These are phyloP conservation scores for Saccharomycopsis sp. DNA, from an alignment of 805 yeast genomes.

Conservation along the genomic window DNA sequence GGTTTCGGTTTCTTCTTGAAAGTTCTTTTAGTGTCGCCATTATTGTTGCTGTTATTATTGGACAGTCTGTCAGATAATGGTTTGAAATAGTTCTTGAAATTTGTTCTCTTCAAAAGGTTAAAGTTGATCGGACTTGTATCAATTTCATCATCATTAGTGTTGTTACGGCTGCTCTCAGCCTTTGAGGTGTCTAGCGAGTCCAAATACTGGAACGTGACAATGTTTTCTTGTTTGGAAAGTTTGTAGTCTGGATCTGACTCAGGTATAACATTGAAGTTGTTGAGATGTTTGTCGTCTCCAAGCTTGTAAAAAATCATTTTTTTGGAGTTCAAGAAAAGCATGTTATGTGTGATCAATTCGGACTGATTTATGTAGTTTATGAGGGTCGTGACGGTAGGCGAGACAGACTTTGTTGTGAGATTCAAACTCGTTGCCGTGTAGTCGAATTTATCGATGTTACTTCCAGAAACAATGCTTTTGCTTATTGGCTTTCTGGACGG, in stretches of 20 bases:
- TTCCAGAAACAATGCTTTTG: not conserved
- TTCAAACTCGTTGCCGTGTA: not conserved
- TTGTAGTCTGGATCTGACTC: conserved; percentile 3
- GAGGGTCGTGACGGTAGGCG: not conserved
- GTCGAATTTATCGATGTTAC: not conserved
- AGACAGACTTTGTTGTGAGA: not conserved
- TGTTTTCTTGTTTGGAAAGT: not conserved
- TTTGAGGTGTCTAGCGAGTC: not conserved
- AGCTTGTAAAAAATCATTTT: conserved; percentile 9
- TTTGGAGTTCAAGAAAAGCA: conserved; percentile 6
- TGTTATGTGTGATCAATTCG: not conserved
- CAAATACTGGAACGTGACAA: not conserved
- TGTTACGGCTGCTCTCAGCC: not conserved
- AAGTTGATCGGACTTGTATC: not conserved
- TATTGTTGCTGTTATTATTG: not conserved
- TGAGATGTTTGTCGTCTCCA: conserved; percentile 5
- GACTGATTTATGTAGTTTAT: not conserved
- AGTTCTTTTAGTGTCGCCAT: not conserved
- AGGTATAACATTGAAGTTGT: conserved; percentile 18
- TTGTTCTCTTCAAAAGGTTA: not conserved
- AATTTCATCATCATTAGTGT: not conserved
- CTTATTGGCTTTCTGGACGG: conserved; percentile 19
- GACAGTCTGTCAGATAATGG: conserved; percentile 6
- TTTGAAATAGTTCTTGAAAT: conserved; percentile 14
- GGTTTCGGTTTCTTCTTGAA: not conserved